phyloP scores from a whole-genome alignment of 495 filamentous ascomycete species.

The Opeltia flavorubescens region DNA sequence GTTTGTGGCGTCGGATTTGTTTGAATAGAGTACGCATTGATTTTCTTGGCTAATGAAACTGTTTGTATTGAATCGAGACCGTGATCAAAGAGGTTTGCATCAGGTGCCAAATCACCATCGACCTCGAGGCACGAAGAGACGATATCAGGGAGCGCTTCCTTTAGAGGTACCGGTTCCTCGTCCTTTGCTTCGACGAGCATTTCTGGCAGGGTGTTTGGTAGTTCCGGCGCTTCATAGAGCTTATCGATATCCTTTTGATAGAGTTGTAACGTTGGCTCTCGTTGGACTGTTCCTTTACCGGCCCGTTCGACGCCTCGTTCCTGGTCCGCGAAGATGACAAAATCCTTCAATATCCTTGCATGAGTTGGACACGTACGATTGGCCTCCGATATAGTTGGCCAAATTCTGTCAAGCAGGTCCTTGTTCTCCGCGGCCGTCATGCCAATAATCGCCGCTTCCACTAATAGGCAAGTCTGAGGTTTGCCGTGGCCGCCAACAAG shows the following conservation, averaged over 20 bases:
- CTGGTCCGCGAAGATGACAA: constrained; percentile 26
- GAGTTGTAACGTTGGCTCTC: constrained; percentile 28
- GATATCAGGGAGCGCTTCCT: background rate
- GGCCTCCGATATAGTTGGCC: constrained; percentile 26
- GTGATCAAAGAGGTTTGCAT: constrained; percentile 24
- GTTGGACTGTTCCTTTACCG: constrained; percentile 42
- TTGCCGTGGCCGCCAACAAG: constrained; percentile 35
- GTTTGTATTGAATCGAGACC: constrained; percentile 41
- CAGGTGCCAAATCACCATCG: background rate
- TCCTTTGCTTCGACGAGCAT: background rate
- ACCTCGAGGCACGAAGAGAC: background rate
- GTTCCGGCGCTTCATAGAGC: constrained; percentile 22
- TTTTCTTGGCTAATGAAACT: background rate
- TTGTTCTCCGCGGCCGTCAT: constrained; percentile 19
- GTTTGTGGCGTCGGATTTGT: background rate
- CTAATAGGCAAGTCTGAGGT: constrained; percentile 32
- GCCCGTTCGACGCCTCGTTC: constrained; percentile 32
- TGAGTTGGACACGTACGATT: constrained; percentile 13
- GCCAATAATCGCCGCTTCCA: constrained; percentile 30
- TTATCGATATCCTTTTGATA: constrained; percentile 40
- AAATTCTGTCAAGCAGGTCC: constrained; percentile 21
- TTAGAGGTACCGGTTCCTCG: background rate
- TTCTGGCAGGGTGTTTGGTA: background rate
- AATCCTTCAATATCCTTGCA: constrained; percentile 3
- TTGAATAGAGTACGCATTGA: background rate